These are phyloP conservation scores for Somion occarium DNA, from an alignment of 1,284 basidiomycete genomes.

Conservation along the genomic window DNA sequence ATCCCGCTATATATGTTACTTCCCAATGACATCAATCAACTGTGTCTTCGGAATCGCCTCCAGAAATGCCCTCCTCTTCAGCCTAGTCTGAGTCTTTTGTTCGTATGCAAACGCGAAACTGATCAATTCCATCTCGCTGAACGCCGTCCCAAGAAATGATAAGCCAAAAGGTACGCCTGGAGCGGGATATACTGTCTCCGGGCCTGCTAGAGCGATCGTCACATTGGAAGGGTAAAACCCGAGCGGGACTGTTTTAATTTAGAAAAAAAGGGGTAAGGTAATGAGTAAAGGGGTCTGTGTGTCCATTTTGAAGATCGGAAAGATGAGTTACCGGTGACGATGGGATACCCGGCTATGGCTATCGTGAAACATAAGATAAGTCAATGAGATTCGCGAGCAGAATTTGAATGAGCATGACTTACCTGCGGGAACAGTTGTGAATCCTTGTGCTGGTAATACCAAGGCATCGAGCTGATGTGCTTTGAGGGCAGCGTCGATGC, in stretches of 20 bases:
- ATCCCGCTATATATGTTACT: too few relatives aligned
- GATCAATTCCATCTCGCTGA: conserved; percentile 55
- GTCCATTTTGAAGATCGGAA: too few relatives aligned
- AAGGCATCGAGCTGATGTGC: conserved; percentile 51
- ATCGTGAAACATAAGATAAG: conserved; percentile 12
- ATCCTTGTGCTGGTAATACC: conserved; percentile 48
- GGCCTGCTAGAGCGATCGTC: conserved; percentile 24
- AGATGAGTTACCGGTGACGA: conserved; percentile 40
- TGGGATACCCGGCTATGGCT: conserved; percentile 58
- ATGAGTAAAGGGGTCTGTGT: background rate
- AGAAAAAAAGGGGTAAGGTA: background rate
- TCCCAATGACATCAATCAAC: conserved; percentile 42
- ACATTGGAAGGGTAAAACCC: conserved; percentile 54
- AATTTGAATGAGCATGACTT: conserved; percentile 6
- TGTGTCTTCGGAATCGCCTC: conserved; percentile 61
- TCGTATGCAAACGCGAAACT: conserved; percentile 63
- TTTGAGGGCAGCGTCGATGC: conserved; percentile 55
- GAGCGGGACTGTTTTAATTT: conserved; percentile 44
- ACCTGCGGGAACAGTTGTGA: conserved; percentile 40
- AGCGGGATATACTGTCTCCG: conserved; percentile 42
- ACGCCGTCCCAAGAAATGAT: conserved; percentile 60
- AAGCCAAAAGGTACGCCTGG: conserved; percentile 62
- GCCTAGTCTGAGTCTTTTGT: conserved; percentile 54
- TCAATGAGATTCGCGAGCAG: background rate
- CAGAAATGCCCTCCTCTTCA: conserved; percentile 44